Conservation (phyloP, 108 stramenopile genomes). For the Epithemia pelagica region DNA sequence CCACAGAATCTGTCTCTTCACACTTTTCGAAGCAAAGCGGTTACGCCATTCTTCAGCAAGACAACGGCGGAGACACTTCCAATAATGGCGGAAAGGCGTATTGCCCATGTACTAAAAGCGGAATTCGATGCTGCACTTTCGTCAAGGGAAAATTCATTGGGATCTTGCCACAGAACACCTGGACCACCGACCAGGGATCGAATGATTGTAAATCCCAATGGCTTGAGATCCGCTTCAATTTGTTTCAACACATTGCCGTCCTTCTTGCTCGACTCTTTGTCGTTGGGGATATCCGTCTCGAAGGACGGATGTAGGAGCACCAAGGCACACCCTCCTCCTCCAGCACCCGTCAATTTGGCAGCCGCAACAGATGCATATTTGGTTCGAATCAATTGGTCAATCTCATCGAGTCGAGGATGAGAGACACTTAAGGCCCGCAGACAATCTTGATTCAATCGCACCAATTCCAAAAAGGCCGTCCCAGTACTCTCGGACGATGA, state of each 20-base stretch:
- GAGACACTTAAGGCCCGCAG: slow-evolving; percentile 23
- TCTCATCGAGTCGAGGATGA: slow-evolving; percentile 15
- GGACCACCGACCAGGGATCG: background rate
- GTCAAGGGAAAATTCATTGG: background rate
- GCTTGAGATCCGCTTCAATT: background rate
- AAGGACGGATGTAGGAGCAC: slow-evolving; percentile 7
- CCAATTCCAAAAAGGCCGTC: slow-evolving; percentile 8
- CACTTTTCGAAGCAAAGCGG: too few relatives aligned
- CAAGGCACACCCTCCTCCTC: slow-evolving; percentile 23
- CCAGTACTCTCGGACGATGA: background rate
- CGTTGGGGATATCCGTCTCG: background rate
- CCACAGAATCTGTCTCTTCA: too few relatives aligned
- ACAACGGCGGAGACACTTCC: background rate
- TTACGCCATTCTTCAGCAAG: background rate
- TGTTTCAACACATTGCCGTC: background rate
- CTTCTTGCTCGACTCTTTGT: background rate
- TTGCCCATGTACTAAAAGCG: too few relatives aligned
- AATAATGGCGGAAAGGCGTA: background rate
- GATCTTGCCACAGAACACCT: background rate
- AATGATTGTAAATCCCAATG: background rate
- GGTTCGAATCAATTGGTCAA: slow-evolving; percentile 9
- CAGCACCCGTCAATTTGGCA: slow-evolving; percentile 21
- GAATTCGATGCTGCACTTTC: background rate
- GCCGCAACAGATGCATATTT: slow-evolving; percentile 1
- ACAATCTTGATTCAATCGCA: slow-evolving; percentile 20